Evolutionary conservation across 2,329 filamentous ascomycete species (phyloP).

Genomic region (Exophiala mesophila): DNA sequence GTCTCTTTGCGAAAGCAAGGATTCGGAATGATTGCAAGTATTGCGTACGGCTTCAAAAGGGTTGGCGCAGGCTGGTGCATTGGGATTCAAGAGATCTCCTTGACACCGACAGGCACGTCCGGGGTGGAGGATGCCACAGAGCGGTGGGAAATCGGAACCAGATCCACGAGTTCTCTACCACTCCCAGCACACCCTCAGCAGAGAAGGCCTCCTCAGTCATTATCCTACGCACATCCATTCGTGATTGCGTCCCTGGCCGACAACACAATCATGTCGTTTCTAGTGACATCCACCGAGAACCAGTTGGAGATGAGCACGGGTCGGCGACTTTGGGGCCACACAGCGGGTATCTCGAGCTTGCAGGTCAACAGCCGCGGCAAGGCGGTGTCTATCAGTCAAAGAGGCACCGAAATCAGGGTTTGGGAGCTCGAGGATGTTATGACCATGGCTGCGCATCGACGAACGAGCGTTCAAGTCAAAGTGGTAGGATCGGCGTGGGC

Average conservation of each 20-base stretch:
- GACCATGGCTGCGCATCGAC: slow-evolving; percentile 31
- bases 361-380: slow-evolving; percentile 81
- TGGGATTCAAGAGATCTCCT: slow-evolving; percentile 80
- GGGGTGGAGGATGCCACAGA: neutral
- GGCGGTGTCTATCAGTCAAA: slow-evolving; percentile 78
- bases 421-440: slow-evolving; percentile 75
- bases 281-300: slow-evolving; percentile 68
- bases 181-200: slow-evolving; percentile 34
- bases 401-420: slow-evolving; percentile 74
- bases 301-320: slow-evolving; percentile 65
- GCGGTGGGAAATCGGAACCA: slow-evolving; percentile 23
- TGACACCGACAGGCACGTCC: slow-evolving; percentile 2
- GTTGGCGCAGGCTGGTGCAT: slow-evolving; percentile 78
- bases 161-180: slow-evolving; percentile 26
- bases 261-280: slow-evolving; percentile 78
- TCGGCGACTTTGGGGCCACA: slow-evolving; percentile 82
- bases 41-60: slow-evolving; percentile 79
- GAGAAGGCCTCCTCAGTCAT: slow-evolving; percentile 51
- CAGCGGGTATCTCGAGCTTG: slow-evolving; percentile 78
- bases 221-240: slow-evolving; percentile 78
- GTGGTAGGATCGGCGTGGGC: slow-evolving; percentile 20
- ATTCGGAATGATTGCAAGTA: slow-evolving; percentile 65
- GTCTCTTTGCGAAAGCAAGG: slow-evolving; percentile 71
- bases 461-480: slow-evolving; percentile 52
- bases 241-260: slow-evolving; percentile 77